Evolutionary conservation across 2,329 filamentous ascomycete genomes (phyloP), one percentile per base, ranked within the genome.

Genomic region (Epichloe sibirici): DNA sequence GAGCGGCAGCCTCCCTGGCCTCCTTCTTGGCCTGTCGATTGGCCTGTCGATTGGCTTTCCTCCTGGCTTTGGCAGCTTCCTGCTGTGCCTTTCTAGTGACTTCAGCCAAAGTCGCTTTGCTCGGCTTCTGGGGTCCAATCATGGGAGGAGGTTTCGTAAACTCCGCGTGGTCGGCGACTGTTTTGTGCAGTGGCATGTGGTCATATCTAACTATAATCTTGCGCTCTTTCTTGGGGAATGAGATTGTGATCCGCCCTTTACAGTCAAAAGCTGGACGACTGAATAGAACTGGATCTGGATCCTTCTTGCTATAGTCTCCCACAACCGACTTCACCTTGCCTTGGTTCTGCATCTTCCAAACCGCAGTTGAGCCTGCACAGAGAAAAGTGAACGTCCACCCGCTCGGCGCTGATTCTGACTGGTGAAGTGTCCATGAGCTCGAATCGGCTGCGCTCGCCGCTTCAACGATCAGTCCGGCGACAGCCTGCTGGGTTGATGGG

Each of bases 211-310:
- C 66, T 11, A 71, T 69, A 40, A 82, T 73, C 8, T 68, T 64
- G 35, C 73, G 72, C 34, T 66, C 70, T 25, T 67, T 69, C 51
- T 71, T 73, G 6, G 71, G 69, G 56, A 82, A 81, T 1, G 69
- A 62, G 44, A 82, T 69, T 2, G 64, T 69, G 17, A 81, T 62
- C 0, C 68, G 67, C 17, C 79, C 79, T 39, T 75, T 71, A 54
- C 79, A 82, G 58, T 82, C 77, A 56, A 81, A 82, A 0, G 78
- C 78, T 49, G 79, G 79, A 13, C 79, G 75, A 31, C 66, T 76
- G 78, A 56, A 17, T 42, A 35, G 37, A 28, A 69, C 55, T 1
- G 70, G 66, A 57, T 81, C 74, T 7, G 71, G 65, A 11, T 73
- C 73, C 56, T 70, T 71, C 28, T 69, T 65, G 51, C 71, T 78